Percentiles rank a stretch among this genome's conserved stretches.
Evolutionary conservation across 2,329 filamentous ascomycete genomes (phyloP).

Genomic region (Drechslerella coelobrocha): DNA sequence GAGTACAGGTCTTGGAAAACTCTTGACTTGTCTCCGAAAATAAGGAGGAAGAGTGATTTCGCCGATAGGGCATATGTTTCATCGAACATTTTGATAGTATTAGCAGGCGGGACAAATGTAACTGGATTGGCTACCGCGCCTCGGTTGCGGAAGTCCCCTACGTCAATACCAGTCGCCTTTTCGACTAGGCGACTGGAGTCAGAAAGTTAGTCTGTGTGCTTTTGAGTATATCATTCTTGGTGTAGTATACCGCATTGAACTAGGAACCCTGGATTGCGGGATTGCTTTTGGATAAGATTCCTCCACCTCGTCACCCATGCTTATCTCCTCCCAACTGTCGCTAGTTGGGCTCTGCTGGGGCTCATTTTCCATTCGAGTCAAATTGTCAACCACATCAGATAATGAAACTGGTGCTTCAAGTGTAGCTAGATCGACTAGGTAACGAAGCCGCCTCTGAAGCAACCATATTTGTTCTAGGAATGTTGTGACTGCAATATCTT

Average conservation of each 20-base stretch:
- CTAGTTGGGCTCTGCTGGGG: slow-evolving; percentile 72
- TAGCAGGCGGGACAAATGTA: slow-evolving; percentile 80
- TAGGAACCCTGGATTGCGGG: background rate
- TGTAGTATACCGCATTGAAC: slow-evolving; percentile 52
- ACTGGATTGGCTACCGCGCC: slow-evolving; percentile 73
- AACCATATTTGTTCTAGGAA: slow-evolving; percentile 87
- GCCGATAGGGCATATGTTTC: slow-evolving; percentile 87
- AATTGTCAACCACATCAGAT: slow-evolving; percentile 72
- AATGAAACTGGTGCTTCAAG: slow-evolving; percentile 70
- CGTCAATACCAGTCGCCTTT: slow-evolving; percentile 13
- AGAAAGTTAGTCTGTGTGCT: background rate
- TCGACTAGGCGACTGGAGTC: slow-evolving; percentile 26
- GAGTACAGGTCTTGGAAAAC: slow-evolving; percentile 91
- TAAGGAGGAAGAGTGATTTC: slow-evolving; percentile 92
- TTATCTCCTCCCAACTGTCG: slow-evolving; percentile 90
- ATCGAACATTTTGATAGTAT: slow-evolving; percentile 76
- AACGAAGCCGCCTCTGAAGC: slow-evolving; percentile 82
- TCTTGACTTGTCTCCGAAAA: slow-evolving; percentile 95
- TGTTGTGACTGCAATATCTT: slow-evolving; percentile 84
- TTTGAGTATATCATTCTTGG: background rate
- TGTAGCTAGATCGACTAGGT: slow-evolving; percentile 69
- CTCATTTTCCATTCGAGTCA: slow-evolving; percentile 76
- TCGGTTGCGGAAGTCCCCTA: background rate
- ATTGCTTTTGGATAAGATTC: slow-evolving; percentile 26
- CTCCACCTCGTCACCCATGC: slow-evolving; percentile 56